These are phyloP conservation scores for Laburnicola sp. DNA, from an alignment of 2,329 filamentous ascomycete genomes.

Conservation along the genomic window DNA sequence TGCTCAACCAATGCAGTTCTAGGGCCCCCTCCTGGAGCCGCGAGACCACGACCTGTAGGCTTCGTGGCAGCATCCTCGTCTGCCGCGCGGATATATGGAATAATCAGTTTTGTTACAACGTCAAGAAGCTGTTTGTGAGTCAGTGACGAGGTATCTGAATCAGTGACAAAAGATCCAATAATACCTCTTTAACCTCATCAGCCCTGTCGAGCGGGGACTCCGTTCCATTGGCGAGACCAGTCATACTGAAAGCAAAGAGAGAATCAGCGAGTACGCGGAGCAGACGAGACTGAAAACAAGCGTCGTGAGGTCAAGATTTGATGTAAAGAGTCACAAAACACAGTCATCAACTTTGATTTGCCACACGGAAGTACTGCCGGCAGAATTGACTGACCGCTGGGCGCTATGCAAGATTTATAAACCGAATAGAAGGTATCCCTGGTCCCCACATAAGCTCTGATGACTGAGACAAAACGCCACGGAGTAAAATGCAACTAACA, in stretches of 20 bases:
- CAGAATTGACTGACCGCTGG: conserved; percentile 21
- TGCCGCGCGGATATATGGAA: conserved; percentile 71
- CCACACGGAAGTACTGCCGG: conserved; percentile 13
- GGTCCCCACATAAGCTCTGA: conserved; percentile 5
- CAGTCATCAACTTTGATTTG: conserved; percentile 13
- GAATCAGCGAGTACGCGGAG: neutral
- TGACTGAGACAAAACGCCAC: conserved; percentile 23
- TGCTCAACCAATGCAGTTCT: conserved; percentile 50
- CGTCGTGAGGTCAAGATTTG: too few relatives aligned
- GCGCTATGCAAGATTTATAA: conserved; percentile 12
- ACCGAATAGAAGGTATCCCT: conserved; percentile 27
- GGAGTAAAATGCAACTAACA: neutral
- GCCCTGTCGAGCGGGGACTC: conserved; percentile 36
- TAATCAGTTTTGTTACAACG: conserved; percentile 65
- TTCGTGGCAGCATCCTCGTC: conserved; percentile 64
- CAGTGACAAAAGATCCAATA: conserved; percentile 10
- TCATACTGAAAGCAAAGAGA: neutral
- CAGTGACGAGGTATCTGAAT: neutral
- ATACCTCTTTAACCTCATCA: conserved; percentile 46
- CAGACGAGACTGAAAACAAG: neutral
- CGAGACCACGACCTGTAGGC: conserved; percentile 59
- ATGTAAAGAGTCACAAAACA: too few relatives aligned
- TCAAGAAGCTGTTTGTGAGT: conserved; percentile 62
- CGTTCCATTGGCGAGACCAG: conserved; percentile 8
- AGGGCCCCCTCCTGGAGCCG: conserved; percentile 65